A percentile compares a stretch with the other conserved stretches of the same genome.
Conservation (phyloP, 208 protist genomes). For the Trypanosoma congolense region DNA sequence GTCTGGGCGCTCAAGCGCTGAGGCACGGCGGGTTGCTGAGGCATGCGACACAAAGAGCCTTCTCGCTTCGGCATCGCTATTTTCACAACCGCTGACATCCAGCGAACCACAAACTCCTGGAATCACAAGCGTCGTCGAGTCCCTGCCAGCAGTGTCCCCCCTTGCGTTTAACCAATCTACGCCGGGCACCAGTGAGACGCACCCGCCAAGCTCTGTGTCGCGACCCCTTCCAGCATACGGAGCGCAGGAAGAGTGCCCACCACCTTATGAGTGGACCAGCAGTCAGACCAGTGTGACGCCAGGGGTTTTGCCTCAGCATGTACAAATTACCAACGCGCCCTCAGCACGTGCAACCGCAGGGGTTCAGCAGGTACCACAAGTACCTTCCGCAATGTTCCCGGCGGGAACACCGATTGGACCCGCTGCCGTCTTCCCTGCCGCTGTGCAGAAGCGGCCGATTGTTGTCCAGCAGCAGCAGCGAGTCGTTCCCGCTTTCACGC, state of each 20-base stretch:
- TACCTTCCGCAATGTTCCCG: not conserved
- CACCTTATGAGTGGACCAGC: slow-evolving; percentile 11
- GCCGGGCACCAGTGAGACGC: not conserved
- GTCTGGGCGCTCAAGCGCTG: not conserved
- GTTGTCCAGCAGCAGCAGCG: not conserved
- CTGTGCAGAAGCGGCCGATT: not conserved
- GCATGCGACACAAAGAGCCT: slow-evolving; percentile 4
- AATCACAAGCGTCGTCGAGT: not conserved
- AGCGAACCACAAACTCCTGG: slow-evolving; percentile 1
- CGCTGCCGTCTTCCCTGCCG: not conserved
- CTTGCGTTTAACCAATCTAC: not conserved
- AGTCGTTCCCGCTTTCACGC: slow-evolving; percentile 1
- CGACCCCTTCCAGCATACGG: slow-evolving; percentile 8
- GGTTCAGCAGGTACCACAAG: not conserved
- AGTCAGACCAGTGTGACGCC: not conserved
- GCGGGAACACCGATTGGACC: not conserved
- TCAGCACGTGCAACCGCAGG: not conserved
- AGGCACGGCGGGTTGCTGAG: not conserved
- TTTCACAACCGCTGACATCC: not conserved
- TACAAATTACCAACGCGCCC: not conserved
- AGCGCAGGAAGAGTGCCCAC: slow-evolving; percentile 7
- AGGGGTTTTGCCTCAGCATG: not conserved
- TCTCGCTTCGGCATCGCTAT: slow-evolving; percentile 5
- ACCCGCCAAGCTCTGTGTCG: not conserved
- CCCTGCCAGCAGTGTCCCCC: not conserved